Conservation (phyloP, 2,329 filamentous ascomycete species). For the Emericellopsis atlantica region DNA sequence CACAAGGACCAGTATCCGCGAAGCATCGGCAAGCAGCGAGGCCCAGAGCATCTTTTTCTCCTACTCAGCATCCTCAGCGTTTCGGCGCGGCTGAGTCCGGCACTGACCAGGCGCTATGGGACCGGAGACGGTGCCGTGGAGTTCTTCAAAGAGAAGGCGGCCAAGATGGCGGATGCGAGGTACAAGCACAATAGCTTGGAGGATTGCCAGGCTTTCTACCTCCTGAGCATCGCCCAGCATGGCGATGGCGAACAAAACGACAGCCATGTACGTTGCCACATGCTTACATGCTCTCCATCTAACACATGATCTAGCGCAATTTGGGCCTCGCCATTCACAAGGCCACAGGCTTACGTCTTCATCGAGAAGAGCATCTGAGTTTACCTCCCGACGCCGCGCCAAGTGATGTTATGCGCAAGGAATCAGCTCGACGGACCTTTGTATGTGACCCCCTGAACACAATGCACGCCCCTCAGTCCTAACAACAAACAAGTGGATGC, state of each 20-base stretch:
- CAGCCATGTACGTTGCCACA: conserved; percentile 33
- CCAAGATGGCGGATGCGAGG: conserved; percentile 34
- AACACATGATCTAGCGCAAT: conserved; percentile 28
- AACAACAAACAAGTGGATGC: conserved; percentile 33
- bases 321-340: conserved; percentile 43
- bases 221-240: conserved; percentile 46
- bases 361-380: conserved; percentile 30
- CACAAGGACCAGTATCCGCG: conserved; percentile 37
- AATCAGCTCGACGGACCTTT: conserved; percentile 43
- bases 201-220: conserved; percentile 44
- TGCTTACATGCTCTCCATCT: not conserved
- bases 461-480: not conserved
- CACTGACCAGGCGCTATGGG: conserved; percentile 33
- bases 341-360: conserved; percentile 40
- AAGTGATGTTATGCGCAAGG: conserved; percentile 32
- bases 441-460: conserved; percentile 21
- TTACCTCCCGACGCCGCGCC: conserved; percentile 20
- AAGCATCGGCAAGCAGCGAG: conserved; percentile 30
- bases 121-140: conserved; percentile 37
- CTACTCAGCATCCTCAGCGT: conserved; percentile 42
- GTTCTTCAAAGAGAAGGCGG: conserved; percentile 38
- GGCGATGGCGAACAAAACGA: conserved; percentile 38
- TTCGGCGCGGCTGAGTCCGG: conserved; percentile 39
- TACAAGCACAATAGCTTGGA: conserved; percentile 40
- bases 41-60: conserved; percentile 40